A percentile compares a stretch with the other conserved stretches of the same genome.
Conservation (phyloP, 169 alveolate species). For the Sarcocystis neurona region DNA sequence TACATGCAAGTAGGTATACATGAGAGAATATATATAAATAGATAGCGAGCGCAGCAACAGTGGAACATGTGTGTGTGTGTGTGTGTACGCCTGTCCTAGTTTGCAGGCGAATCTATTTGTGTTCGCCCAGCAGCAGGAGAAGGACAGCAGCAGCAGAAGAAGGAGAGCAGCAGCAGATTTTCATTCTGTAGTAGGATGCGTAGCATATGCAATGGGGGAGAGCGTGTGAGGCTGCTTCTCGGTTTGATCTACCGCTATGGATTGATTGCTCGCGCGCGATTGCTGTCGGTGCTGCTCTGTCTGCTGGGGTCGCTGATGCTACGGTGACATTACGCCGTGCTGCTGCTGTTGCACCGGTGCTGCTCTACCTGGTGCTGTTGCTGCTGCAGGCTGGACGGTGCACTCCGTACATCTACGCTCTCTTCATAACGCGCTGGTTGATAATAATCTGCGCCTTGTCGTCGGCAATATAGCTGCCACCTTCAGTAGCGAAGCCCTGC, state of each 20-base stretch:
- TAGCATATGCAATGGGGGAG: neutral
- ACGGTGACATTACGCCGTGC: no score
- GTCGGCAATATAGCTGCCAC: conserved; percentile 52
- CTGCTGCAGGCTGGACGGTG: conserved; percentile 64
- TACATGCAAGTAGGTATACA: no score
- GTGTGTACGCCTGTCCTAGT: no score
- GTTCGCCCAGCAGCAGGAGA: no score
- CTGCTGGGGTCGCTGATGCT: neutral
- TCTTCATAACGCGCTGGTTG: conserved; percentile 45
- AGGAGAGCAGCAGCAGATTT: no score
- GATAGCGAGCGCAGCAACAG: no score
- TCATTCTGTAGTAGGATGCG: no score
- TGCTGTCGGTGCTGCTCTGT: neutral
- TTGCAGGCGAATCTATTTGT: no score
- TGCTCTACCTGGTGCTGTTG: neutral
- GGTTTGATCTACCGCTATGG: neutral
- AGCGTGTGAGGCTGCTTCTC: neutral
- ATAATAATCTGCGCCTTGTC: conserved; percentile 43
- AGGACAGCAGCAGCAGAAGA: no score
- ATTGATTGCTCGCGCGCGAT: neutral
- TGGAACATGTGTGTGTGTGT: no score
- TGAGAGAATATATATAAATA: no score
- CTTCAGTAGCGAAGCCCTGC: conserved; percentile 48
- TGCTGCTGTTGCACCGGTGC: neutral
- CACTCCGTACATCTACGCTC: conserved; percentile 63